Evolutionary conservation across 768 basidiomycete species (phyloP).

Genomic region (Hypholoma fasciculare): DNA sequence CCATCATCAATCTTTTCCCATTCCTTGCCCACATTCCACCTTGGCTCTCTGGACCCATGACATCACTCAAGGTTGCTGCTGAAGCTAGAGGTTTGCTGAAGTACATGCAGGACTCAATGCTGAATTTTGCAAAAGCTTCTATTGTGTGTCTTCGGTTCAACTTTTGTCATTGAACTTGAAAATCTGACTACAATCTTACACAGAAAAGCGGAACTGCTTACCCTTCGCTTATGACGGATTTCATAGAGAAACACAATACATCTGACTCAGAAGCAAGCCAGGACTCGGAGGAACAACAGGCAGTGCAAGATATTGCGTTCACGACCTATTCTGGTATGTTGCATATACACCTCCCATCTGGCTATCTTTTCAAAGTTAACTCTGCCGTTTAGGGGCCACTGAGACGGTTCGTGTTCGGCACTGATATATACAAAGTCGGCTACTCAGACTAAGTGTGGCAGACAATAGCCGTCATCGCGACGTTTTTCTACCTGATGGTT

Average conservation of each 20-base stretch:
- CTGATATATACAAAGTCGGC: neutral
- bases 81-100: neutral
- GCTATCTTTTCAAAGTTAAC: too few relatives aligned
- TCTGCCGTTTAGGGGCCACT: neutral
- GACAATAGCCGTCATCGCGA: neutral
- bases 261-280: neutral
- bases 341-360: neutral
- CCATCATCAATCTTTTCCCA: constrained; percentile 13
- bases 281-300: neutral
- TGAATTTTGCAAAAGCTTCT: neutral
- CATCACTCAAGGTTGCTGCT: constrained; percentile 5
- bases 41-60: constrained; percentile 10
- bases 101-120: constrained; percentile 3
- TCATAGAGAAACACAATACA: neutral
- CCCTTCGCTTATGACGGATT: neutral
- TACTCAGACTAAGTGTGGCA: neutral
- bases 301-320: neutral
- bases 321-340: neutral
- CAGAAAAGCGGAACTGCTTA: neutral
- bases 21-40: constrained; percentile 11
- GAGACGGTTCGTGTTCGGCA: neutral
- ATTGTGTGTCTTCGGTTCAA: neutral
- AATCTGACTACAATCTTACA: neutral
- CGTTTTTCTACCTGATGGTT: neutral
- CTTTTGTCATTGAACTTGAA: neutral